Percentiles rank a stretch among this genome's conserved stretches.
These are phyloP conservation scores for Talaromyces albobiverticillius DNA, from an alignment of 2,329 filamentous ascomycete genomes.

Conservation along the genomic window DNA sequence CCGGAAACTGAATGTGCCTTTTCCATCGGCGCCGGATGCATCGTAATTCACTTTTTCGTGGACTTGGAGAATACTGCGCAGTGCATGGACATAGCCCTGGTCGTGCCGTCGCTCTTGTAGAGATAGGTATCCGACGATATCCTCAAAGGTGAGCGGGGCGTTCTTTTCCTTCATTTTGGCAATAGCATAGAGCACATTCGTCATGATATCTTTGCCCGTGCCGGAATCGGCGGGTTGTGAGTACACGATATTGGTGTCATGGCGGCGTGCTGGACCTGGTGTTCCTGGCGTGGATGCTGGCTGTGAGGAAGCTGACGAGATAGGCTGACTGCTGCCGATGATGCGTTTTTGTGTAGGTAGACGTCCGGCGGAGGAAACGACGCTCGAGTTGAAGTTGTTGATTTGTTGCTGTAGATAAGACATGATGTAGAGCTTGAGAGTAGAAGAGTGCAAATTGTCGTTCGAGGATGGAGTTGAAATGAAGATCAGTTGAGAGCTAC, in stretches of 20 bases:
- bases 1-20: conserved; percentile 76
- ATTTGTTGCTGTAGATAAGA: conserved; percentile 66
- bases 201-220: conserved; percentile 76
- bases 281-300: conserved; percentile 33
- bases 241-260: conserved; percentile 58
- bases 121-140: conserved; percentile 78
- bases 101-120: conserved; percentile 62
- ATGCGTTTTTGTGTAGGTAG: conserved; percentile 54
- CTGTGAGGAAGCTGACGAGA: conserved; percentile 60
- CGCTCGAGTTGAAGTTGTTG: conserved; percentile 59
- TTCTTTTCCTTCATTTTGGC: conserved; percentile 74
- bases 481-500: background rate
- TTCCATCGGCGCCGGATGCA: conserved; percentile 59
- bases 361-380: conserved; percentile 63
- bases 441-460: background rate
- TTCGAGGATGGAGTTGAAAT: conserved; percentile 7
- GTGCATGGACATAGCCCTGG: conserved; percentile 56
- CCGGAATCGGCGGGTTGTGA: conserved; percentile 75
- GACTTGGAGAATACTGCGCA: conserved; percentile 66
- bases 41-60: conserved; percentile 63
- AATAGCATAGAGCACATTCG: conserved; percentile 83
- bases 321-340: conserved; percentile 41
- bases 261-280: conserved; percentile 52
- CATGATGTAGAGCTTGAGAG: conserved; percentile 45
- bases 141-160: conserved; percentile 65